Conservation (phyloP, 768 basidiomycete species). For the Udeniomyces megalosporus region DNA sequence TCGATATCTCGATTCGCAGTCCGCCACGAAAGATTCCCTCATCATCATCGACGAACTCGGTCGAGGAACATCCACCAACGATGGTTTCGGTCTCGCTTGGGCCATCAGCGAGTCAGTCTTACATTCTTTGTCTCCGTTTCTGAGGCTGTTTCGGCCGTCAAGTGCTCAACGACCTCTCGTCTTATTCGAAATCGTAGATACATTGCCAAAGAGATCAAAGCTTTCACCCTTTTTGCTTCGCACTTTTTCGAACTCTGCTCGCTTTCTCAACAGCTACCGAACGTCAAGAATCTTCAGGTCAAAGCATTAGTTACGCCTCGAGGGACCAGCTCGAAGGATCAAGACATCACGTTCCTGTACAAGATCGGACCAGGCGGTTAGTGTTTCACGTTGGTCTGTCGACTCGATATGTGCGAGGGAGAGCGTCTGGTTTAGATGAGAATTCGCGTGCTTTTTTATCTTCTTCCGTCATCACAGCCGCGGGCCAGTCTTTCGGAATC, state of each 20-base stretch:
- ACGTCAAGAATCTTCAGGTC: conserved; percentile 90
- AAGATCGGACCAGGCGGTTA: conserved; percentile 55
- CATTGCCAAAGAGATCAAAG: conserved; percentile 78
- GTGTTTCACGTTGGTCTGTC: conserved; percentile 17
- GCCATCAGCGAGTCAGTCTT: conserved; percentile 79
- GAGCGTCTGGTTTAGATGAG: background rate
- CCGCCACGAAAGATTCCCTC: conserved; percentile 77
- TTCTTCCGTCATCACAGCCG: conserved; percentile 36
- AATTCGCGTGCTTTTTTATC: background rate
- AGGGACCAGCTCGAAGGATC: conserved; percentile 26
- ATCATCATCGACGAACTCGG: conserved; percentile 80
- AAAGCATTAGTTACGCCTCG: conserved; percentile 68
- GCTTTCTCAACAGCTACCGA: conserved; percentile 63
- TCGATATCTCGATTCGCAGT: conserved; percentile 34
- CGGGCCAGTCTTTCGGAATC: conserved; percentile 96
- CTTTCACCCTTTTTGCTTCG: conserved; percentile 91
- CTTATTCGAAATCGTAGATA: conserved; percentile 58
- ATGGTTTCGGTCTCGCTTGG: conserved; percentile 59
- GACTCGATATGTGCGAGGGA: background rate
- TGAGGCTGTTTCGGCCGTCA: no score
- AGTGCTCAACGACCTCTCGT: no score
- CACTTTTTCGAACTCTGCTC: conserved; percentile 96
- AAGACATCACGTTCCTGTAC: conserved; percentile 55
- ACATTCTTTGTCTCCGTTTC: background rate
- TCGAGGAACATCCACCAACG: conserved; percentile 11